These are phyloP conservation scores for Clarireedia hainanense DNA, from an alignment of 2,329 filamentous ascomycete genomes.

Conservation along the genomic window DNA sequence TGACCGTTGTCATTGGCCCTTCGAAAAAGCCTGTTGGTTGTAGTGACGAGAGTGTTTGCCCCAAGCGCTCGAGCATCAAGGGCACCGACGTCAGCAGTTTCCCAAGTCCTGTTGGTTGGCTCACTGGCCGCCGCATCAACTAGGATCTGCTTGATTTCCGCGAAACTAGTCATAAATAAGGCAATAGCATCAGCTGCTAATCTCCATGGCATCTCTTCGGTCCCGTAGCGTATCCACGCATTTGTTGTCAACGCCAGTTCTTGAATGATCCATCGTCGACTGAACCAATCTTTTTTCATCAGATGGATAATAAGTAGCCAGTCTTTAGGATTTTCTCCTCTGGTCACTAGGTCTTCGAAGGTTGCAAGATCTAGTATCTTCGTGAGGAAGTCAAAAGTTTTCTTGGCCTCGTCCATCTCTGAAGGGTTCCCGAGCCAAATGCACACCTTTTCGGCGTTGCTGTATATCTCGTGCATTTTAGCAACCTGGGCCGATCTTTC, in stretches of 20 bases:
- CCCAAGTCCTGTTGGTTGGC: background rate
- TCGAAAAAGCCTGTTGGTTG: slow-evolving; percentile 15
- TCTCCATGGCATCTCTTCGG: slow-evolving; percentile 29
- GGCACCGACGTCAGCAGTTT: background rate
- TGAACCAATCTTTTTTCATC: slow-evolving; percentile 31
- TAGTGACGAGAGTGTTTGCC: slow-evolving; percentile 14
- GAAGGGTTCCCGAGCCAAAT: slow-evolving; percentile 10
- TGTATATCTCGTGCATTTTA: slow-evolving; percentile 14
- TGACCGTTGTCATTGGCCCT: slow-evolving; percentile 10
- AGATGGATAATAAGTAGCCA: slow-evolving; percentile 10
- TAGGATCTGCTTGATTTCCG: slow-evolving; percentile 9
- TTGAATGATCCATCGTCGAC: slow-evolving; percentile 34
- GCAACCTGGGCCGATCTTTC: slow-evolving; percentile 13
- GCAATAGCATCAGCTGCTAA: slow-evolving; percentile 25
- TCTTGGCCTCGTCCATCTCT: background rate
- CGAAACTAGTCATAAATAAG: slow-evolving; percentile 12
- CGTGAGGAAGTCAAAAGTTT: slow-evolving; percentile 10
- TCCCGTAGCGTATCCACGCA: slow-evolving; percentile 31
- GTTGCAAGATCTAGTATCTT: slow-evolving; percentile 10
- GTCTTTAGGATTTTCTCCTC: background rate
- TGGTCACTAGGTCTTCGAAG: background rate
- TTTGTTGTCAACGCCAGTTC: slow-evolving; percentile 32
- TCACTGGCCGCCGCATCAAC: background rate
- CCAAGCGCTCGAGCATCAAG: slow-evolving; percentile 15
- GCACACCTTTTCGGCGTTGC: slow-evolving; percentile 9